Evolutionary conservation across 73 alveolate species (phyloP).

Genomic region (Urostyla sp.): DNA sequence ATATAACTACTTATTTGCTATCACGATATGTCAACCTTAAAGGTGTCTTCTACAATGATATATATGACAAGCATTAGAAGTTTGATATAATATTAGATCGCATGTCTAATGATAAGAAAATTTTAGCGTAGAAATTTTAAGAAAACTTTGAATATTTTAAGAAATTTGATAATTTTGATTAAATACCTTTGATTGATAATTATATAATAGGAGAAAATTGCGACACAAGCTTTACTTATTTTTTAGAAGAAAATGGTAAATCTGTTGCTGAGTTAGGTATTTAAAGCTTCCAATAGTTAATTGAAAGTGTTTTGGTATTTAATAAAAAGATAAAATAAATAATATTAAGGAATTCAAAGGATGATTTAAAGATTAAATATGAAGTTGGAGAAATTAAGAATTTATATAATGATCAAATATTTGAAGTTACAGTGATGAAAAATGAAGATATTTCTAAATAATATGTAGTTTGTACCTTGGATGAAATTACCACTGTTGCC

Average conservation of each 20-base stretch:
- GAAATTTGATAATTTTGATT: background rate
- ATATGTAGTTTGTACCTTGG: no score
- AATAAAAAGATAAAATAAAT: background rate
- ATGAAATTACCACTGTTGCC: no score
- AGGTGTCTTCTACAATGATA: conserved; percentile 37
- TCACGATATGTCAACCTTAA: conserved; percentile 28
- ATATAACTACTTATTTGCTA: conserved; percentile 66
- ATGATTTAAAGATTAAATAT: no score
- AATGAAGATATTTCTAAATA: no score
- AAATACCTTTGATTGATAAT: background rate
- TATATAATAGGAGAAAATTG: background rate
- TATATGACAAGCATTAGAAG: background rate
- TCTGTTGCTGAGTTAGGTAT: background rate
- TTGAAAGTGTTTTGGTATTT: background rate
- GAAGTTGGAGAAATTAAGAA: background rate
- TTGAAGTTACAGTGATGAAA: background rate
- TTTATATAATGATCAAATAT: background rate
- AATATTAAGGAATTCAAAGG: no score
- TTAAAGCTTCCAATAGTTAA: background rate
- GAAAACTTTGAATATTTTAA: background rate
- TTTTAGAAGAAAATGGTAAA: background rate
- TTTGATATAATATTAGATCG: background rate
- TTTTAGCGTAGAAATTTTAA: background rate
- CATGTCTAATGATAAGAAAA: background rate
- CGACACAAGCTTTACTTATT: background rate